phyloP scores from a whole-genome alignment of 176 grass and related monocot species.

The Zea luxurians region DNA sequence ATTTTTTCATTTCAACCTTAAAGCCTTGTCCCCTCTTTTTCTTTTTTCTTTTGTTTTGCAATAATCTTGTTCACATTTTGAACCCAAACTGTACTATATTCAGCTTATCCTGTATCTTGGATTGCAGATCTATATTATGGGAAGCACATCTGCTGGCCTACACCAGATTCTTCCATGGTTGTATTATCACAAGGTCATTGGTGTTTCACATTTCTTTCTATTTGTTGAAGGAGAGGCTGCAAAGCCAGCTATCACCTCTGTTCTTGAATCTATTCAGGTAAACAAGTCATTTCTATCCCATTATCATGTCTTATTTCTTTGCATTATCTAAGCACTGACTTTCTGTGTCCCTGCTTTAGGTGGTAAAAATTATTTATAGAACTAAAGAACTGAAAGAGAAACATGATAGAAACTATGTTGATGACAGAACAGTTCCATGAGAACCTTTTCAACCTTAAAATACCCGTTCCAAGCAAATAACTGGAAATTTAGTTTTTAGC shows the following conservation, averaged over 20 bases:
- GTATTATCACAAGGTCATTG: too few species aligned
- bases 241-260: too few species aligned
- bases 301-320: constrained; percentile 11
- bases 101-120: constrained; percentile 15
- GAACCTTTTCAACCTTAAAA: too few species aligned
- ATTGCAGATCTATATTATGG: constrained; percentile 80
- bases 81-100: background rate
- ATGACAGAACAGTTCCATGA: too few species aligned
- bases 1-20: constrained; percentile 12
- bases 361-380: constrained; percentile 92
- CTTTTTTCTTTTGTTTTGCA: background rate
- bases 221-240: too few species aligned
- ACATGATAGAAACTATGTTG: too few species aligned
- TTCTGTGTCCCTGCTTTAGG: constrained; percentile 47
- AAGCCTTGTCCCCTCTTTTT: background rate
- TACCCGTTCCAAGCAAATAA: too few species aligned
- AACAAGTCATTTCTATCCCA: constrained; percentile 19
- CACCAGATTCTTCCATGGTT: constrained; percentile 44
- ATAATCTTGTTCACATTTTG: background rate
- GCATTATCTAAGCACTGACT: constrained; percentile 13
- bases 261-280: constrained; percentile 7
- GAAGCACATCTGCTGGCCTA: constrained; percentile 78
- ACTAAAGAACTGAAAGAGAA: constrained; percentile 50
- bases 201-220: too few species aligned
- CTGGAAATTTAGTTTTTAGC: too few species aligned